These are phyloP conservation scores for Symbiodinium natans DNA, from an alignment of 73 alveolate genomes.

Conservation along the genomic window DNA sequence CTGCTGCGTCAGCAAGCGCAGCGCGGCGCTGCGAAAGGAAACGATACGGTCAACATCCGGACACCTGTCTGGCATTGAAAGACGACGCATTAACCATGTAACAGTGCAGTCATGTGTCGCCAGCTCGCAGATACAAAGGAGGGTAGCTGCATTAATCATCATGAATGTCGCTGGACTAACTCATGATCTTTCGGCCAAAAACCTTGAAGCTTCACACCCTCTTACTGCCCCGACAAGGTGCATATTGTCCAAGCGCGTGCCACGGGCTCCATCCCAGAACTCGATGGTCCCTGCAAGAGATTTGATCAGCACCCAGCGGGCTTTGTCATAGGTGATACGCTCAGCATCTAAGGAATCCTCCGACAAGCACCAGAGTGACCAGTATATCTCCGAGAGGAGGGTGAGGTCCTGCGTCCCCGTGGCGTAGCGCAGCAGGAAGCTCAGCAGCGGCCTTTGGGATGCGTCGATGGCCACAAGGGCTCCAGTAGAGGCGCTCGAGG, in stretches of 20 bases:
- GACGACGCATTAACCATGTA: too few relatives aligned
- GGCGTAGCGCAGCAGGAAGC: conserved; percentile 70
- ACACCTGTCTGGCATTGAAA: neutral
- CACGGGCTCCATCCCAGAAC: conserved; percentile 80
- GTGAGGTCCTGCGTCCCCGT: conserved; percentile 59
- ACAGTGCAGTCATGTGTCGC: too few relatives aligned
- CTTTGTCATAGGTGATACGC: conserved; percentile 64
- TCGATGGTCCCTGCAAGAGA: conserved; percentile 73
- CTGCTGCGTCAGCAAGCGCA: conserved; percentile 2
- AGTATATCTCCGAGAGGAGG: conserved; percentile 57
- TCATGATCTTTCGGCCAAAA: too few relatives aligned
- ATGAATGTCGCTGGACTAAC: too few relatives aligned
- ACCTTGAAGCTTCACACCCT: too few relatives aligned
- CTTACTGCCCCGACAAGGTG: too few relatives aligned
- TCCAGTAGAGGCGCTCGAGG: conserved; percentile 1
- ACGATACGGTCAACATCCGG: neutral
- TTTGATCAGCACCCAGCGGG: conserved; percentile 87
- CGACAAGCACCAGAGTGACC: conserved; percentile 78
- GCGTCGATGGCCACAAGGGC: conserved; percentile 57
- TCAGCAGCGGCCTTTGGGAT: conserved; percentile 57
- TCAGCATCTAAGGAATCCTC: conserved; percentile 29
- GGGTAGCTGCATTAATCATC: too few relatives aligned
- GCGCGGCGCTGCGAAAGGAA: neutral
- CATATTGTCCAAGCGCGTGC: conserved; percentile 43
- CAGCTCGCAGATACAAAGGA: too few relatives aligned